Base-by-base conservation (phyloP, 768 basidiomycete species). In the Megacollybia marginata region DNA sequence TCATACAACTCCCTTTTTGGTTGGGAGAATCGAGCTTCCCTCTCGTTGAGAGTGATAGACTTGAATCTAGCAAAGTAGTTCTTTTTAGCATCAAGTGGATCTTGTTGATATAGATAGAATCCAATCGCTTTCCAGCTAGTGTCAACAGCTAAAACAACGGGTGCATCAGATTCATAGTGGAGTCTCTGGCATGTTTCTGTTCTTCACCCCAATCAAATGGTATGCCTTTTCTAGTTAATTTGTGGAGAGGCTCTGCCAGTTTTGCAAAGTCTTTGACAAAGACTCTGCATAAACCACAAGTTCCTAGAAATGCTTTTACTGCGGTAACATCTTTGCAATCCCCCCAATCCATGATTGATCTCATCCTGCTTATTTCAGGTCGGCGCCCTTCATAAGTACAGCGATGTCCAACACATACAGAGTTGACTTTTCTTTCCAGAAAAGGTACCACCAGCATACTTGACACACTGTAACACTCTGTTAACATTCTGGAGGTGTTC, bases 1-100 rank as follows among this genome's bases (percentile, higher is more conserved):
- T 73, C 67, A 45, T 64, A 74, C 0, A 74, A 47, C 52, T 76
- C 70, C 0, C 64, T 31, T 42, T 77, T 76, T 0, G 69, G 61
- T 42, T 73, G 71, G 1, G 68, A 70, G 50, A 63, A 71, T 0
- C 57, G 23, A 1, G 58, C 48, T 52, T 72, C 66, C 0, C 63
- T 19, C 0, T 65, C 61, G 35, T 69, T 70, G 20, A 73, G 57
- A 0, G 65, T 55, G 1, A 76, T 69, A 0, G 69, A 75, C 0
- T 70, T 61, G 42, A 74, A 77, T 0, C 59, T 53, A 0, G 62
- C 57, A 6, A 28, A 28, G 31, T 62, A 70, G 13, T 59, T 57
- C 0, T 57, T 51, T 11, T 52, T 46, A 23, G 63, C 57, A 0
- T 55, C 19, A 0, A n/a, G n/a, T n/a, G 47, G 31, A 31, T 64